Evolutionary conservation across 2,329 filamentous ascomycete species (phyloP), one percentile per base, ranked within the genome.

Genomic region (Ceratocystis papillata): DNA sequence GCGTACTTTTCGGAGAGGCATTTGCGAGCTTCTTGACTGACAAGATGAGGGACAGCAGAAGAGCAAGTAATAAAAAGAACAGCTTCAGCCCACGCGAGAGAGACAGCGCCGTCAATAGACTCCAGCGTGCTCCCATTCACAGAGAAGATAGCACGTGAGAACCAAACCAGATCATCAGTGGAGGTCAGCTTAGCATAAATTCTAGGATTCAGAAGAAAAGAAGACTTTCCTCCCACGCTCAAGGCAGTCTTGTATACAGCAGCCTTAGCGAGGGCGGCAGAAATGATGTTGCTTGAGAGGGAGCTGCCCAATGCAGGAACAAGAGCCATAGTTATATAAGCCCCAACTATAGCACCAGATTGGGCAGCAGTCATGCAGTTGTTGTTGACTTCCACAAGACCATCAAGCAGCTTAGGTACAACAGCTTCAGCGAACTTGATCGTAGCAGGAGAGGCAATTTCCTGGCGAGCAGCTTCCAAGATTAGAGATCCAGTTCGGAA

Each of bases 281-380:
- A 74, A 17, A 74, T 74, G 2, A 80, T 72, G 53, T 82, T 76
- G 70, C 81, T 79, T 63, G 86, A 83, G 15, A 84, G 77, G 46
- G 80, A 78, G 28, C 79, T 78, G 65, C 83, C 76, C 12, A 84
- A 72, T 10, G 78, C 73, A 37, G 87, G 79, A 1, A 80, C 81
- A 15, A 96, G 76, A 25, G 87, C 84, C 45, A 84, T 81, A 60
- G 88, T 81, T 65, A 94, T 85, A 74, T 90, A 91, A 50, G 88
- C 90, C 44, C 86, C 86, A 15, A 88, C 86, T 64, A 95, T 82
- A n/a, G 92, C 80, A 10, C 92, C 92, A 71, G 80, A 93, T 73
- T 96, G 93, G 1, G 87, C 85, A 28, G 92, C 87, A 46, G 87
- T 81, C 3, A 90, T 76, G 2, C 93, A 86, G 74, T 96, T 97